These are phyloP conservation scores for Emericellopsis terricola DNA, from an alignment of 495 filamentous ascomycete genomes.

Conservation along the genomic window DNA sequence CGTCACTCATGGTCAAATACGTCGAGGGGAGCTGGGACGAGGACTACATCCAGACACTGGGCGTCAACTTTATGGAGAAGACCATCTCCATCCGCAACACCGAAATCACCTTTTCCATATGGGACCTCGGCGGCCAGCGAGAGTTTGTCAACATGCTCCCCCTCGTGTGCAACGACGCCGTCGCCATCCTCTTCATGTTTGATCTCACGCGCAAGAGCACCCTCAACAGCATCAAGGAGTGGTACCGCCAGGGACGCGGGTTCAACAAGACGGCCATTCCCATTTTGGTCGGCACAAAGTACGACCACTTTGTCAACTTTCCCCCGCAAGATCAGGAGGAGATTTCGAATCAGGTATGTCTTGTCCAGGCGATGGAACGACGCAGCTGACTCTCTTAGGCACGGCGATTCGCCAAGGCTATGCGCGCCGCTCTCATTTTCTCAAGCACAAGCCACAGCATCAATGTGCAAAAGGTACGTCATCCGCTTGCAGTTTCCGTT, in stretches of 20 bases:
- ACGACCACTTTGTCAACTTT: constrained; percentile 98
- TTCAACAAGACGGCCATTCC: constrained; percentile 99
- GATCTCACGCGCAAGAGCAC: constrained; percentile 96
- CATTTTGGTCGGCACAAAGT: constrained; percentile 91
- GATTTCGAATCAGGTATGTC: constrained; percentile 77
- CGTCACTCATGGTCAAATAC: constrained; percentile 98
- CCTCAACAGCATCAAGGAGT: constrained; percentile 96
- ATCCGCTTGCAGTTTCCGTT: background rate
- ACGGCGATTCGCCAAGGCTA: constrained; percentile 89
- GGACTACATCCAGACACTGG: constrained; percentile 96
- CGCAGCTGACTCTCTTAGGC: constrained; percentile 36
- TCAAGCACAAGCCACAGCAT: constrained; percentile 98
- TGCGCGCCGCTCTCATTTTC: constrained; percentile 94
- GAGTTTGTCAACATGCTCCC: constrained; percentile 99
- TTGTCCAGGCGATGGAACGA: too few species aligned
- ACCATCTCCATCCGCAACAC: constrained; percentile 98
- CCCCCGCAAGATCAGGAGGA: constrained; percentile 94
- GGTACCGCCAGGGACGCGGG: constrained; percentile 92
- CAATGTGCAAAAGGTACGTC: constrained; percentile 88
- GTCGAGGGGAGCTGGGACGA: constrained; percentile 99
- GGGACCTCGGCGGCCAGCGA: constrained; percentile 93
- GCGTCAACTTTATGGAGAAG: constrained; percentile 99
- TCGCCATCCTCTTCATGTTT: constrained; percentile 98
- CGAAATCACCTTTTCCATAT: constrained; percentile 99
- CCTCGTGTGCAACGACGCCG: constrained; percentile 94